Conservation (phyloP, 331 rosid genomes). For the Arachis monticola region DNA sequence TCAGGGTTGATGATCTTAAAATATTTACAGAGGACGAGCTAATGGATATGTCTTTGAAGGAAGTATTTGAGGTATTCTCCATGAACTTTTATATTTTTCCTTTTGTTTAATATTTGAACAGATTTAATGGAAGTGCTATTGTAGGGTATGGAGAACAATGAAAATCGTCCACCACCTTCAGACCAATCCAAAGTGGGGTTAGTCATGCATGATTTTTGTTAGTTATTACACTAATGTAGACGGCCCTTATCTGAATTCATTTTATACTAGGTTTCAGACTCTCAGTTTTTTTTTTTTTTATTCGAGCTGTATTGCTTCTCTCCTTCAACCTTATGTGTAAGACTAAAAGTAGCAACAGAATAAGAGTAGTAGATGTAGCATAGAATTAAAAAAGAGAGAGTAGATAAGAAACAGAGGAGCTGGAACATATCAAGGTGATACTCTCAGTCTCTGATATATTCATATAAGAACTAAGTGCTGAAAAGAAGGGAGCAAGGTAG, state of each 20-base stretch:
- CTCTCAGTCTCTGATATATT: no score
- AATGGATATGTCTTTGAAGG: slow-evolving; percentile 79
- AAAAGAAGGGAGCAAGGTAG: no score
- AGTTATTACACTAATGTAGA: background rate
- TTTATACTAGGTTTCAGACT: slow-evolving; percentile 4
- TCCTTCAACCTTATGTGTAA: background rate
- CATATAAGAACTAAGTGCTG: no score
- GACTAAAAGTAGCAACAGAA: no score
- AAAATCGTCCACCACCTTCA: slow-evolving; percentile 30
- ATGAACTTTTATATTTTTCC: background rate
- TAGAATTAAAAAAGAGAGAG: no score
- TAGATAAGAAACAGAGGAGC: no score
- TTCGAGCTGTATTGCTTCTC: slow-evolving; percentile 6
- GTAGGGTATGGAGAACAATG: slow-evolving; percentile 39
- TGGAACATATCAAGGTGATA: no score
- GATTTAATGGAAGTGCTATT: slow-evolving; percentile 1
- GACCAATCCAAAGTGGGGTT: slow-evolving; percentile 48
- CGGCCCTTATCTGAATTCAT: background rate
- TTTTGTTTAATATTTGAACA: background rate
- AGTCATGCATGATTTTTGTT: slow-evolving; percentile 14
- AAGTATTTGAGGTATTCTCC: slow-evolving; percentile 50
- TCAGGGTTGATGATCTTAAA: slow-evolving; percentile 81
- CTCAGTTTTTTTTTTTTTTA: slow-evolving; percentile 10
- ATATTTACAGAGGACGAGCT: slow-evolving; percentile 71
- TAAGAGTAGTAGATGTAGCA: no score